Base-by-base conservation (phyloP, 768 basidiomycete genomes). In the Lenzites betulinus region DNA sequence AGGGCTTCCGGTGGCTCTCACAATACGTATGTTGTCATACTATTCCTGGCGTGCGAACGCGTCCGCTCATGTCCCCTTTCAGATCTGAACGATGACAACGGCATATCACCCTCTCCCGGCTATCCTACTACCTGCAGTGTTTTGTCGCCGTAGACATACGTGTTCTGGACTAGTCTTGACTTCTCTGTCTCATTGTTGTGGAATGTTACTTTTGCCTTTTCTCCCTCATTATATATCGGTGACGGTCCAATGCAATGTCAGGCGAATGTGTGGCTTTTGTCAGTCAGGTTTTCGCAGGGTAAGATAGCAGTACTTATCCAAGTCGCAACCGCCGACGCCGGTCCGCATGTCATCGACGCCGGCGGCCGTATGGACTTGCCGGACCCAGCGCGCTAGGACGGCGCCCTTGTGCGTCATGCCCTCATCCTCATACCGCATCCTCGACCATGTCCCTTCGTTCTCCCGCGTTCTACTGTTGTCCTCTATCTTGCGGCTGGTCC, bases 1-100 rank as follows among this genome's bases (percentile, higher is more conserved):
- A 98, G 79, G 96, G 95, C 60, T 94, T 96, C 91, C 88, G 94
- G 67, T 97, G 95, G 95, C 70, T 97, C 60, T 95, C 93, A 65
- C 95, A 95, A 95, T 97, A 97, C 78, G 93, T 95, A 73, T 67
- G 90, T 74, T 33, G 50, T 30, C 15, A 16, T 35, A 22, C 23
- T 47, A 5, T 51, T 18, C n/a, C 36, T 7, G 22, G 2, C 35
- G n/a, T 38, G 15, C 35, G 23, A n/a, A 3, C 12, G 18, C 35
- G 33, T 15, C n/a, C 23, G 22, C 36, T 51, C 13, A 35, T 35
- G 5, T 5, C 1, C 23, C 38, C 48, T 36, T 51, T 2, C 50
- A 72, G 70, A 72, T 72, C 49, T 71, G 51, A 71, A 26, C 25
- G 5, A 22, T 28, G 35, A 25, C n/a, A 38, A 23, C 44, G 48